Evolutionary conservation across 306 rosid species (phyloP).

Genomic region (Quercus robur): DNA sequence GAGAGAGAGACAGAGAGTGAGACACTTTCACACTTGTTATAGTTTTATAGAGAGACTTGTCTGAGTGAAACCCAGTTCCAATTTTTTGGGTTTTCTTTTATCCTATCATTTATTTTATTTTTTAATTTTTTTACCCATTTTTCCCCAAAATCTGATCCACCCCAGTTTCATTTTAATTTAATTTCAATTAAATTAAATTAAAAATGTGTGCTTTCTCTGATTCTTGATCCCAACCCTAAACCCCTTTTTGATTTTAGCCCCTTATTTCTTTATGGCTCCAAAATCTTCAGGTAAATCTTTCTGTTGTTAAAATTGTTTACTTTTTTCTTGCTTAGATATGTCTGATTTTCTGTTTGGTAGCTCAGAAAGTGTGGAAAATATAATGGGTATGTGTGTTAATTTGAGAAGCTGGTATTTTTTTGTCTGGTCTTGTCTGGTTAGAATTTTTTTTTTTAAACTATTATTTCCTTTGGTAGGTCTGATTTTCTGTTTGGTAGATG

Average conservation of each 20-base stretch:
- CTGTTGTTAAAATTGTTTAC: too few species aligned
- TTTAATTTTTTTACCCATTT: background rate
- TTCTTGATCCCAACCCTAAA: background rate
- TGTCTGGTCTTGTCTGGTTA: too few species aligned
- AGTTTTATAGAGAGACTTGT: background rate
- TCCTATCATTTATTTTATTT: too few species aligned
- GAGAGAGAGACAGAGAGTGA: background rate
- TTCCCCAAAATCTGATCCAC: constrained; percentile 3
- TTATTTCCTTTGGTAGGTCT: background rate
- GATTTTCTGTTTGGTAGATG: constrained; percentile 12
- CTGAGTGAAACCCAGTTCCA: constrained; percentile 1
- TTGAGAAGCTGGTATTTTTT: background rate
- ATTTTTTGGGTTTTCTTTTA: constrained; percentile 9
- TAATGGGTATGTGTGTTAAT: background rate
- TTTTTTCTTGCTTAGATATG: background rate
- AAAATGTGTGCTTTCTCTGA: background rate
- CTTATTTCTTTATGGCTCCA: constrained; percentile 8
- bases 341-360: constrained; percentile 8
- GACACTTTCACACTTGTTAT: background rate
- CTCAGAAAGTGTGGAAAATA: background rate
- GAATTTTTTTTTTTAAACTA: background rate
- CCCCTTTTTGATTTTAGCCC: background rate
- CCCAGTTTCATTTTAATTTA: background rate
- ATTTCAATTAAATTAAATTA: background rate
- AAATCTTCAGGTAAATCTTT: constrained; percentile 23